Percentiles rank a stretch among this genome's conserved stretches.
Conservation (phyloP, 1,284 basidiomycete species). For the Sutorius eximius region DNA sequence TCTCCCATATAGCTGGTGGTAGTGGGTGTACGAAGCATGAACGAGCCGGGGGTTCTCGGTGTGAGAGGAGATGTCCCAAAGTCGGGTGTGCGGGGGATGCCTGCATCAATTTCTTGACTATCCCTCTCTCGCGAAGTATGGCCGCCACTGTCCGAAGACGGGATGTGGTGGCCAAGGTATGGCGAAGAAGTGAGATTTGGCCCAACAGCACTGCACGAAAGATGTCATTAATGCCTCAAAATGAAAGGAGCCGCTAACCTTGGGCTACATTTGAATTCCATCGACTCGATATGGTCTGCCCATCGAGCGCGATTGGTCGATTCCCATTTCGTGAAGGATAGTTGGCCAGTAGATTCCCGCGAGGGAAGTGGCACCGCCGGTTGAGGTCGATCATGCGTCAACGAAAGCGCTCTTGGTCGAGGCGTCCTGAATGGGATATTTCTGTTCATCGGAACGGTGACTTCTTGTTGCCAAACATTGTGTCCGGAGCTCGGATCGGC, state of each 20-base stretch:
- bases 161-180: constrained; percentile 9
- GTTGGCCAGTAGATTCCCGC: constrained; percentile 32
- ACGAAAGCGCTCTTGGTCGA: constrained; percentile 31
- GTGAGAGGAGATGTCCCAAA: constrained; percentile 49
- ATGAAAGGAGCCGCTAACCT: constrained; percentile 14
- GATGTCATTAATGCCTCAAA: constrained; percentile 3
- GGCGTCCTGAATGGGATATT: constrained; percentile 11
- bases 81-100: constrained; percentile 46
- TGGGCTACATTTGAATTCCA: constrained; percentile 11
- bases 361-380: constrained; percentile 23
- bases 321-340: constrained; percentile 32
- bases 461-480: constrained; percentile 18
- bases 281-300: constrained; percentile 15
- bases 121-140: constrained; percentile 15
- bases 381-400: constrained; percentile 29
- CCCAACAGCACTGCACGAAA: constrained; percentile 12
- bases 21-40: constrained; percentile 48
- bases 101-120: constrained; percentile 39
- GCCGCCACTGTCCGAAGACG: constrained; percentile 12
- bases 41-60: constrained; percentile 47
- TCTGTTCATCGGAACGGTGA: neutral
- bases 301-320: constrained; percentile 26
- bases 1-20: constrained; percentile 36
- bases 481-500: constrained; percentile 1
- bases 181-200: constrained; percentile 13